Conservation (phyloP, 2,329 filamentous ascomycete species). For the Ceratocystiopsis sp. region DNA sequence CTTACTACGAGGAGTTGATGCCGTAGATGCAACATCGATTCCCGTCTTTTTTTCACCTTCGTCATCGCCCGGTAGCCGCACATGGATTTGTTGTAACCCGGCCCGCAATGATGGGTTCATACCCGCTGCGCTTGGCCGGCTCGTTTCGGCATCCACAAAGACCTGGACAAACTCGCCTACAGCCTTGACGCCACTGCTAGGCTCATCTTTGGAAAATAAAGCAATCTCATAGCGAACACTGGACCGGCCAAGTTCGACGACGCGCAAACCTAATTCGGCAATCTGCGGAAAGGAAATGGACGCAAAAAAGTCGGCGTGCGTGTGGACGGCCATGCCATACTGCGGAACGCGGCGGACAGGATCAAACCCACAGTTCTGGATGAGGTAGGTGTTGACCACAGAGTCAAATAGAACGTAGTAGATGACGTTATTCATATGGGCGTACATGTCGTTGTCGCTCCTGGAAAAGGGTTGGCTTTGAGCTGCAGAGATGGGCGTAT, state of each 20-base stretch:
- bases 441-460: constrained; percentile 90
- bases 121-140: constrained; percentile 46
- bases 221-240: constrained; percentile 85
- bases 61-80: constrained; percentile 10
- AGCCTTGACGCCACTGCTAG: constrained; percentile 47
- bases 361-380: constrained; percentile 56
- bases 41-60: background rate
- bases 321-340: constrained; percentile 72
- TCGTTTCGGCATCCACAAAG: constrained; percentile 61
- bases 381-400: constrained; percentile 76
- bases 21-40: no score
- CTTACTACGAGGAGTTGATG: no score
- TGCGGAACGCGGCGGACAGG: constrained; percentile 51
- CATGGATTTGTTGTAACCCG: constrained; percentile 40
- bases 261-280: constrained; percentile 64
- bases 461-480: constrained; percentile 22
- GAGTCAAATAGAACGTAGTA: constrained; percentile 84
- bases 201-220: constrained; percentile 59
- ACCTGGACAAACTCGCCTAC: constrained; percentile 80
- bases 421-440: constrained; percentile 81
- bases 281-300: constrained; percentile 68
- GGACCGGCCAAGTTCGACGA: constrained; percentile 68
- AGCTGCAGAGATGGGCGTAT: background rate
- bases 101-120: constrained; percentile 43
- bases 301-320: constrained; percentile 71